Conservation (phyloP, 1,139 yeast genomes). For the Suhomyces choctaworum region DNA sequence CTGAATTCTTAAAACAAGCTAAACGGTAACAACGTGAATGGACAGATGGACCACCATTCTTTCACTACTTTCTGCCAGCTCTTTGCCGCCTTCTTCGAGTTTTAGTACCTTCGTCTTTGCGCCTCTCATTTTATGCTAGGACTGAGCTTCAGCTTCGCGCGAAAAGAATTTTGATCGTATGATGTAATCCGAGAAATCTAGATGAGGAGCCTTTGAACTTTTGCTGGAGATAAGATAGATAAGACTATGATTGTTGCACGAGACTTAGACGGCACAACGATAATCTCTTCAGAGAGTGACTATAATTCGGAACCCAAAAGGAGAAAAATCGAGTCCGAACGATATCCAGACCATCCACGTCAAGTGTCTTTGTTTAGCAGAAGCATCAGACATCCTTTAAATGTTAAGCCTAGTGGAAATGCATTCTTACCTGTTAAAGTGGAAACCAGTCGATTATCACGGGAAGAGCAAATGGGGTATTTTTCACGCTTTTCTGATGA, state of each 20-base stretch:
- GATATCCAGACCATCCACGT: conserved; percentile 21
- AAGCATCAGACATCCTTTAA: conserved; percentile 61
- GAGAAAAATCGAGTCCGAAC: conserved; percentile 8
- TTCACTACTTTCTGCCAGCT: too few relatives aligned
- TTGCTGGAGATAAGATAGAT: conserved; percentile 3
- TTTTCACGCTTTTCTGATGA: conserved; percentile 61
- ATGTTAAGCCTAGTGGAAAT: conserved; percentile 76
- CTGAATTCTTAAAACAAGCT: too few relatives aligned
- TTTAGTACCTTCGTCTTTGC: too few relatives aligned
- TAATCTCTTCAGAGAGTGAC: not conserved
- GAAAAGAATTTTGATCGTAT: conserved; percentile 1
- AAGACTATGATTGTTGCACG: not conserved
- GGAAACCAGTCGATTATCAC: conserved; percentile 21
- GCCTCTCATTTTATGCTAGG: not conserved
- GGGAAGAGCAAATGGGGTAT: conserved; percentile 51
- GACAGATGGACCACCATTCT: too few relatives aligned
- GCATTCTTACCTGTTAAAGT: conserved; percentile 30
- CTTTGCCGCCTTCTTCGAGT: too few relatives aligned
- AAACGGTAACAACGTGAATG: too few relatives aligned
- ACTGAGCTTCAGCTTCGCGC: not conserved
- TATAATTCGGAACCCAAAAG: conserved; percentile 6
- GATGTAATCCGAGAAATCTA: conserved; percentile 3
- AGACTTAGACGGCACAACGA: not conserved
- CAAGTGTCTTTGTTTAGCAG: conserved; percentile 25
- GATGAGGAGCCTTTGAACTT: conserved; percentile 12